Evolutionary conservation across 139 green algal genomes (phyloP).

Genomic region (Auxenochlorella pyrenoidosa): DNA sequence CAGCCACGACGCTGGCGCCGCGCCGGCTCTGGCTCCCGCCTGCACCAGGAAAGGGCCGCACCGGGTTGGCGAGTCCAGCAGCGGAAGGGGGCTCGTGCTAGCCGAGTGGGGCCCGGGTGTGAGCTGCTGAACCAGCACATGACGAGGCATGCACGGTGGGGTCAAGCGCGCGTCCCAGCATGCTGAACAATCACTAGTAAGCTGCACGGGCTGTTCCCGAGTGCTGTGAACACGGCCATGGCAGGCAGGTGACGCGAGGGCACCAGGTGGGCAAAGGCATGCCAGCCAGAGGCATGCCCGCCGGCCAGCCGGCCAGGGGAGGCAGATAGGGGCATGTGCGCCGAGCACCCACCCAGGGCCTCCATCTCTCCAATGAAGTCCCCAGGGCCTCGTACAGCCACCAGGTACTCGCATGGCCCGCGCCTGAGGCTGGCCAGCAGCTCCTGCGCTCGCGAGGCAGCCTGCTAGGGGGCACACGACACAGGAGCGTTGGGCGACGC

Average conservation of each 20-base stretch:
- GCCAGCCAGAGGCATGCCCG: no score
- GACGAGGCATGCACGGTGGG: no score
- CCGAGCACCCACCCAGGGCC: background rate
- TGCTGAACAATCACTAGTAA: no score
- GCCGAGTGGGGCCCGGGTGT: no score
- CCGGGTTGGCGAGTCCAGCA: background rate
- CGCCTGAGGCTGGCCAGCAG: conserved; percentile 33
- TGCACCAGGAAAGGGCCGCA: background rate
- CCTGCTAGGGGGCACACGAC: conserved; percentile 25
- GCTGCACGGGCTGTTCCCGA: no score
- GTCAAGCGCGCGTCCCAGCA: no score
- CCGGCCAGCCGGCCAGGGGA: no score
- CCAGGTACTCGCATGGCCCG: conserved; percentile 41
- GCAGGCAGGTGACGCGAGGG: no score
- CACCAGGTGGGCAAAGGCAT: no score
- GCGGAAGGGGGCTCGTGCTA: no score
- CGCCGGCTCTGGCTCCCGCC: conserved; percentile 18
- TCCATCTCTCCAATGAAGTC: conserved; percentile 41
- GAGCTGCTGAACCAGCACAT: no score
- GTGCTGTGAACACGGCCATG: no score
- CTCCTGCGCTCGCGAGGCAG: conserved; percentile 25
- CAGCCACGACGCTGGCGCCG: conserved; percentile 4
- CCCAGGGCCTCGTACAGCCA: background rate
- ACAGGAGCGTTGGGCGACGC: background rate
- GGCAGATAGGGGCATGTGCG: background rate